These are phyloP conservation scores for Cercospora sp. DNA, from an alignment of 2,329 filamentous ascomycete genomes.

Conservation along the genomic window DNA sequence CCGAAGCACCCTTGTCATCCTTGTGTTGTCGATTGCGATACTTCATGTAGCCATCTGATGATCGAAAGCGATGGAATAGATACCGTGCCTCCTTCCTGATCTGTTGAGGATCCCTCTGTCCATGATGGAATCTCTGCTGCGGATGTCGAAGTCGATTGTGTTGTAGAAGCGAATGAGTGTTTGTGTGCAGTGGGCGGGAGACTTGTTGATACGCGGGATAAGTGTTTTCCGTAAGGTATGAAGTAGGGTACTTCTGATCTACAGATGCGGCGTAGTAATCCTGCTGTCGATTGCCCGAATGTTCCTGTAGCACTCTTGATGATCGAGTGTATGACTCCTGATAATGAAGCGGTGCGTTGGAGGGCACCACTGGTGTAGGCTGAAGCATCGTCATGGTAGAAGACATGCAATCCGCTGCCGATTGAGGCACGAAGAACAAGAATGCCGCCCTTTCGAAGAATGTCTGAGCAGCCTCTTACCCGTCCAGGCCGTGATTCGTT, in stretches of 20 bases:
- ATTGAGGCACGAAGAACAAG: conserved; percentile 40
- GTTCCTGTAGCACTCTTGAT: conserved; percentile 44
- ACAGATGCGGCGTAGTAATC: conserved; percentile 30
- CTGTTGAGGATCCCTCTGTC: conserved; percentile 18
- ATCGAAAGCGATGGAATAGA: conserved; percentile 34
- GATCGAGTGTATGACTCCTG: conserved; percentile 32
- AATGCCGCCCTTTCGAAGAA: conserved; percentile 43
- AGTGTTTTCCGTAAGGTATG: conserved; percentile 35
- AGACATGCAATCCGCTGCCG: conserved; percentile 24
- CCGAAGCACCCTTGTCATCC: conserved; percentile 31
- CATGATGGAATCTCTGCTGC: conserved; percentile 11
- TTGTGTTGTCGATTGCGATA: conserved; percentile 47
- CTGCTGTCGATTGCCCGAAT: conserved; percentile 44
- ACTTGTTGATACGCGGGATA: conserved; percentile 19
- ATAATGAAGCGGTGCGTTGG: conserved; percentile 44
- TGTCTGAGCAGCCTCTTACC: conserved; percentile 21
- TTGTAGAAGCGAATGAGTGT: conserved; percentile 20
- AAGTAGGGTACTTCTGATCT: conserved; percentile 37
- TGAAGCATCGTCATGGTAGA: conserved; percentile 33
- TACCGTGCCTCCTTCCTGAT: conserved; percentile 27
- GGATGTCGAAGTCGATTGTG: conserved; percentile 19
- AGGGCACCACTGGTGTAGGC: conserved; percentile 45
- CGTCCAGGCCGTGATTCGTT: conserved; percentile 33
- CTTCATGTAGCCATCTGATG: conserved; percentile 47
- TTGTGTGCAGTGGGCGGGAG: conserved; percentile 15